A percentile compares a stretch with the other conserved stretches of the same genome.
phyloP scores from a whole-genome alignment of 768 basidiomycete species.

The Peribolospora kevripleyi region DNA sequence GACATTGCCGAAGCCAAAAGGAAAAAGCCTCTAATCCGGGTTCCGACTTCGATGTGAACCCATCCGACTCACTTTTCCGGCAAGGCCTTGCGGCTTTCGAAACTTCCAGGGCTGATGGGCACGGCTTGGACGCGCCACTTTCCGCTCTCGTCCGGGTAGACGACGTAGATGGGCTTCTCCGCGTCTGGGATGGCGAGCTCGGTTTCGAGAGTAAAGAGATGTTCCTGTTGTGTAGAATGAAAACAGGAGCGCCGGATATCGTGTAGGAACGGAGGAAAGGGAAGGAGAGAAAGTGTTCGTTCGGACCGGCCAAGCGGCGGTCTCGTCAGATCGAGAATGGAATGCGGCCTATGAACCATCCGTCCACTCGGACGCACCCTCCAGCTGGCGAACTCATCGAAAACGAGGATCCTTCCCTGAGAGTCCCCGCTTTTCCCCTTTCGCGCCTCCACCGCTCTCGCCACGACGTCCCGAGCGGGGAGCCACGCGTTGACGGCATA shows the following conservation, averaged over 20 bases:
- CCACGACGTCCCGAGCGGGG: constrained; percentile 61
- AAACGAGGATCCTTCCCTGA: constrained; percentile 50
- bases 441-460: constrained; percentile 33
- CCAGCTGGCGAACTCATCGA: constrained; percentile 64
- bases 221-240: constrained; percentile 31
- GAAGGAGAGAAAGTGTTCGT: constrained; percentile 1
- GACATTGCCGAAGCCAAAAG: neutral
- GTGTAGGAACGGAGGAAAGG: neutral
- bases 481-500: constrained; percentile 80
- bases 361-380: constrained; percentile 30
- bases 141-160: constrained; percentile 63
- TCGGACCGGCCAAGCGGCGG: neutral
- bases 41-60: too few relatives aligned
- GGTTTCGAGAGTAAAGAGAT: constrained; percentile 64
- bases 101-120: constrained; percentile 53
- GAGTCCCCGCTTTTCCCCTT: constrained; percentile 29
- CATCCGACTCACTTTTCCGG: constrained; percentile 35
- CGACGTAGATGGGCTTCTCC: constrained; percentile 47
- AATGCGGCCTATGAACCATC: neutral
- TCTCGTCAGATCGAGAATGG: neutral
- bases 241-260: neutral
- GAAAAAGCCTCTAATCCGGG: neutral
- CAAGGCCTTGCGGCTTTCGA: constrained; percentile 70
- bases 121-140: constrained; percentile 86
- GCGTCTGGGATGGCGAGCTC: constrained; percentile 27